Evolutionary conservation across 148 eudicot genomes (phyloP).

Genomic region (Salicornia ramosissima): DNA sequence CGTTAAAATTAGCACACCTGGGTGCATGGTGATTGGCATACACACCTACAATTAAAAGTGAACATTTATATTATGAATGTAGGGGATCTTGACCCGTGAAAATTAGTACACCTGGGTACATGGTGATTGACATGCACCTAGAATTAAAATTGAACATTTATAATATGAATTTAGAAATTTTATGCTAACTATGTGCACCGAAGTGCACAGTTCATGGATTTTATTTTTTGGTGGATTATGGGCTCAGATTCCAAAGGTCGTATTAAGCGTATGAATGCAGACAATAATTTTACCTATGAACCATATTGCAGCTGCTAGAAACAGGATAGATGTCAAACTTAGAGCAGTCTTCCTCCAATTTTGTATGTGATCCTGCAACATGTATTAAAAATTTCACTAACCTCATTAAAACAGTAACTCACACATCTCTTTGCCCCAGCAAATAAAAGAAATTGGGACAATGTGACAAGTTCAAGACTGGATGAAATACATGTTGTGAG

Average conservation of each 20-base stretch:
- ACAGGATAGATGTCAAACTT: conserved; percentile 64
- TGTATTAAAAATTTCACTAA: not conserved
- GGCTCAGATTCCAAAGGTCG: not conserved
- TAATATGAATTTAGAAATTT: too few species aligned
- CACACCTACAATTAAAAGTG: too few species aligned
- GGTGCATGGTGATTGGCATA: too few species aligned
- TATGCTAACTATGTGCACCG: too few species aligned
- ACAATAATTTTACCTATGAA: conserved; percentile 47
- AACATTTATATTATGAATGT: too few species aligned
- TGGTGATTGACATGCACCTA: too few species aligned
- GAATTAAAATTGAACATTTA: too few species aligned
- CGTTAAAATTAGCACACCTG: too few species aligned
- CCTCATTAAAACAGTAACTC: not conserved
- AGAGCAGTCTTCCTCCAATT: conserved; percentile 84
- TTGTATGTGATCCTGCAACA: conserved; percentile 64
- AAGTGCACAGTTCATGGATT: too few species aligned
- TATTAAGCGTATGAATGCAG: not conserved
- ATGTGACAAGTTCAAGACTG: not conserved
- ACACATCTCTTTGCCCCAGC: not conserved
- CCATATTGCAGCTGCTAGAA: conserved; percentile 83
- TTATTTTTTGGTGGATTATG: too few species aligned
- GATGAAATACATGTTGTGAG: not conserved
- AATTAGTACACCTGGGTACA: too few species aligned
- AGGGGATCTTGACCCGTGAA: too few species aligned
- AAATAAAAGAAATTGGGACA: not conserved